Conservation (phyloP, 371 early-diverging fungal species). For the Racocetra persica region DNA sequence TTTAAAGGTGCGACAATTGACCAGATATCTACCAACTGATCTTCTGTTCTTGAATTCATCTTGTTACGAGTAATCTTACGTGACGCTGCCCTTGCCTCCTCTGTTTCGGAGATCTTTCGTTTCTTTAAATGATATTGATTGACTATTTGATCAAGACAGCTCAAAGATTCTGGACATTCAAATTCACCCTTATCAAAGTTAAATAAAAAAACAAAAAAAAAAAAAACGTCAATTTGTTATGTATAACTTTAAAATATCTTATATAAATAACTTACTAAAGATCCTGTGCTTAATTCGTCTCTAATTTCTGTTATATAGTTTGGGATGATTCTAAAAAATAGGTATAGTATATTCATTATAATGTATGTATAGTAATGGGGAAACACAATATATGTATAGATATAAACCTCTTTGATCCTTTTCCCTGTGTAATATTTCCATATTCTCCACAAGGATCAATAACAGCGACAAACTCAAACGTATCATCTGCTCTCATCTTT, state of each 20-base stretch:
- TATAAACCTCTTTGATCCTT: not conserved
- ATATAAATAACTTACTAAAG: not conserved
- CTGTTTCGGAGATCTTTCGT: not conserved
- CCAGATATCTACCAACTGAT: not conserved
- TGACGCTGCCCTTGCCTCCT: not conserved
- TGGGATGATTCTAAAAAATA: not conserved
- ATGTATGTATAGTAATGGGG: not conserved
- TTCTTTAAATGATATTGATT: slow-evolving; percentile 5
- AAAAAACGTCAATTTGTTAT: not conserved
- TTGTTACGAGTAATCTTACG: not conserved
- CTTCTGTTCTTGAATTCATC: not conserved
- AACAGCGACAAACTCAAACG: slow-evolving; percentile 16
- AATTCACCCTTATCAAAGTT: not conserved
- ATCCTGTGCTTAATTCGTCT: not conserved
- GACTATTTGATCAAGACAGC: not conserved
- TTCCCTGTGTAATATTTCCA: not conserved
- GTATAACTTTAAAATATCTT: not conserved
- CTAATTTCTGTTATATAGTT: not conserved
- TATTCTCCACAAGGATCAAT: slow-evolving; percentile 34
- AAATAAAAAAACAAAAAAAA: too few relatives aligned
- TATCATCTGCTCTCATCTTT: slow-evolving; percentile 3
- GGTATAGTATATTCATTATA: not conserved
- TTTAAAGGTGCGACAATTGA: slow-evolving; percentile 14
- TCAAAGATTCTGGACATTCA: not conserved
- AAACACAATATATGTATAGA: not conserved